These are phyloP conservation scores for Coprinopsis cinerea DNA, from an alignment of 768 basidiomycete genomes.

Conservation along the genomic window DNA sequence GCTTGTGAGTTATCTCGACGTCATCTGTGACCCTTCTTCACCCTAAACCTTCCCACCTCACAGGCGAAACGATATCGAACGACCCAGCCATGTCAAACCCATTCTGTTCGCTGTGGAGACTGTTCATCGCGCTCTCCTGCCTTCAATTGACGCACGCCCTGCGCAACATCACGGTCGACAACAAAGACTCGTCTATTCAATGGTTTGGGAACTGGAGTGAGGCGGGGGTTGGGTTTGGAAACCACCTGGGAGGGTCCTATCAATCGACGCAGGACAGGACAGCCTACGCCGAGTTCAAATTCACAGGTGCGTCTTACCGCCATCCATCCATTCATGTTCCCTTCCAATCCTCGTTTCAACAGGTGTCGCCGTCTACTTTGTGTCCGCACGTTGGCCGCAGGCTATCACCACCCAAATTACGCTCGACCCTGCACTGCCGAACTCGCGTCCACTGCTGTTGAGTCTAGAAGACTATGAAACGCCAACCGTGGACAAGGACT, in stretches of 20 bases:
- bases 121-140: neutral
- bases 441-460: conserved; percentile 1
- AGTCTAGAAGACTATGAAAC: conserved; percentile 5
- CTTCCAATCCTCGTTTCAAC: neutral
- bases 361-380: conserved; percentile 40
- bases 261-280: neutral
- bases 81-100: neutral
- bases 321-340: neutral
- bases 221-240: conserved; percentile 1
- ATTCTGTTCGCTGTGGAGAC: neutral
- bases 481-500: neutral
- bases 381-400: conserved; percentile 43
- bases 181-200: conserved; percentile 9
- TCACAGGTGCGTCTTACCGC: conserved; percentile 2
- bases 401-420: conserved; percentile 32
- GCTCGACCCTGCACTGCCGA: conserved; percentile 21
- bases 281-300: conserved; percentile 11
- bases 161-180: conserved; percentile 11
- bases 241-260: neutral
- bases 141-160: neutral
- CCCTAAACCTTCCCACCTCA: too few species aligned
- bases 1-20: too few species aligned
- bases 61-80: neutral
- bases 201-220: conserved; percentile 8
- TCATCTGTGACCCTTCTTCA: too few species aligned